A percentile compares a stretch with the other conserved stretches of the same genome.
Evolutionary conservation across 2,329 filamentous ascomycete species (phyloP).

Genomic region (Botrytis squamosa): DNA sequence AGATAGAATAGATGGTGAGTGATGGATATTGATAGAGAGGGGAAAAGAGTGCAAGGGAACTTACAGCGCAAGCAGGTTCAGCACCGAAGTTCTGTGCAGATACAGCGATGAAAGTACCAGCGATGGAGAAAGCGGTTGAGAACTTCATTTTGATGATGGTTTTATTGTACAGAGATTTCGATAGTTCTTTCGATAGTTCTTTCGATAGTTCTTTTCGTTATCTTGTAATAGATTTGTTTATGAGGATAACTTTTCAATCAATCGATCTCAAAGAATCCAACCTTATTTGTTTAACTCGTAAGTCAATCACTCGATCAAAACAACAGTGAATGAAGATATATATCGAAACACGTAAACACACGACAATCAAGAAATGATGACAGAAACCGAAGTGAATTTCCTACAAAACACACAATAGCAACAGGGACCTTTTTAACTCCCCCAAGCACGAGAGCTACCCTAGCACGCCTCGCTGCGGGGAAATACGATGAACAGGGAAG

Average conservation of each 20-base stretch:
- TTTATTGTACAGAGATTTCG: background rate
- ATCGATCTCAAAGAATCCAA: background rate
- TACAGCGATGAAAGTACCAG: background rate
- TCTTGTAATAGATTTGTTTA: background rate
- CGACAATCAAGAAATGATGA: background rate
- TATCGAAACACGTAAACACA: background rate
- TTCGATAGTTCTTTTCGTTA: too few relatives aligned
- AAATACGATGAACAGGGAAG: background rate
- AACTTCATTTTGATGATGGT: constrained; percentile 16
- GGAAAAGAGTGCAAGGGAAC: background rate
- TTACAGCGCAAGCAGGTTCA: constrained; percentile 18
- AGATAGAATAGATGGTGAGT: background rate
- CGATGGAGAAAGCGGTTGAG: background rate
- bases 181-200: background rate
- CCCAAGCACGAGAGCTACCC: background rate
- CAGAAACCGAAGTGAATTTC: background rate
- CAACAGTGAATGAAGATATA: background rate
- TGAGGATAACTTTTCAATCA: background rate
- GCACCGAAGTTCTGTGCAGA: constrained; percentile 3
- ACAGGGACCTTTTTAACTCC: background rate
- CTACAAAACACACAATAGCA: background rate
- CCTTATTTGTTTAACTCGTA: fast-evolving
- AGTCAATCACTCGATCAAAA: background rate
- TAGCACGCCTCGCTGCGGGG: background rate
- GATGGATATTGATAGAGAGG: background rate